These are phyloP conservation scores for Microstegium vimineum DNA, from an alignment of 176 grass and related monocot species.

Conservation along the genomic window DNA sequence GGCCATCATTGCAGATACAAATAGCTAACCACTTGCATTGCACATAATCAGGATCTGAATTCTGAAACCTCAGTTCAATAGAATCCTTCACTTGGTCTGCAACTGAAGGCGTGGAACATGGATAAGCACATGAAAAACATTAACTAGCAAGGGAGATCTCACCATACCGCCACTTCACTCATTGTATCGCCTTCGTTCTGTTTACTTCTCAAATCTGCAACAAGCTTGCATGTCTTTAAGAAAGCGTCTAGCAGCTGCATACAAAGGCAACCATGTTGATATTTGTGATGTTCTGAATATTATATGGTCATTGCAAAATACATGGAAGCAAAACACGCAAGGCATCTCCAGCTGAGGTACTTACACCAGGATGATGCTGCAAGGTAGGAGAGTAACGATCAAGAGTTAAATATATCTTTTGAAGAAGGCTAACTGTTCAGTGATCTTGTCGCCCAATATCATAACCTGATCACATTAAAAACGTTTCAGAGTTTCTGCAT, in stretches of 20 bases:
- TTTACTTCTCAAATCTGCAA: constrained; percentile 59
- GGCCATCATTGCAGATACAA: neutral
- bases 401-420: constrained; percentile 89
- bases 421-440: constrained; percentile 67
- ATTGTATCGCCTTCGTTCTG: constrained; percentile 27
- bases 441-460: constrained; percentile 67
- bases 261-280: constrained; percentile 2
- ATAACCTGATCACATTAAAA: constrained; percentile 51
- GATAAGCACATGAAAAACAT: neutral
- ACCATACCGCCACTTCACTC: constrained; percentile 11
- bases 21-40: neutral
- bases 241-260: constrained; percentile 77
- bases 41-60: constrained; percentile 2
- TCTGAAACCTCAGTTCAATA: constrained; percentile 3
- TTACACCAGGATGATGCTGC: constrained; percentile 79
- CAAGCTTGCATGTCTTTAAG: constrained; percentile 78
- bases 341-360: neutral
- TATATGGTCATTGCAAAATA: neutral
- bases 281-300: neutral
- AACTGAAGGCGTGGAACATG: constrained; percentile 2
- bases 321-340: neutral
- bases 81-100: constrained; percentile 3
- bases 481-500: neutral
- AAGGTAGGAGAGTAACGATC: constrained; percentile 81
- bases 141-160: constrained; percentile 5